These are phyloP conservation scores for Peniophora sp. DNA, from an alignment of 1,284 basidiomycete species.

Conservation along the genomic window DNA sequence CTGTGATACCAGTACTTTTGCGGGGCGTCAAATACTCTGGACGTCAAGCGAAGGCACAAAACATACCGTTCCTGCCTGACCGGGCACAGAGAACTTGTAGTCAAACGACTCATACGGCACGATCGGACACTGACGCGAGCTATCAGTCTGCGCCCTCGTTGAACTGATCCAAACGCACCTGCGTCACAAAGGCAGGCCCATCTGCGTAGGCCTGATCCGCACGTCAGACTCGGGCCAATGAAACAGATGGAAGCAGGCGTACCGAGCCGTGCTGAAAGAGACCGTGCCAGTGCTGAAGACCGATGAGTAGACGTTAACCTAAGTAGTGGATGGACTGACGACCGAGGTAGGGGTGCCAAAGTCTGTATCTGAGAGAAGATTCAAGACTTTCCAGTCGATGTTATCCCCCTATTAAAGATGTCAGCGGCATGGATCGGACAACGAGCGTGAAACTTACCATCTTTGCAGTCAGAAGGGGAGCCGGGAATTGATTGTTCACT, in stretches of 20 bases:
- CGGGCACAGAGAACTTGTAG: conserved; percentile 27
- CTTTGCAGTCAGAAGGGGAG: conserved; percentile 11
- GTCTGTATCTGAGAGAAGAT: conserved; percentile 17
- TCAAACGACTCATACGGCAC: conserved; percentile 35
- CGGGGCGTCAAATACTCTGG: not conserved
- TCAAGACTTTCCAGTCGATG: conserved; percentile 16
- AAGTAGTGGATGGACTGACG: conserved; percentile 6
- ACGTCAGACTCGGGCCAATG: too few relatives aligned
- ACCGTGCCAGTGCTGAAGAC: conserved; percentile 25
- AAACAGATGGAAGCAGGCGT: not conserved
- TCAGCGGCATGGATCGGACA: not conserved
- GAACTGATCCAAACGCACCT: conserved; percentile 20
- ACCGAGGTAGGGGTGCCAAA: conserved; percentile 15
- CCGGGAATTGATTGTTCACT: conserved; percentile 12
- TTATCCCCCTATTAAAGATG: not conserved
- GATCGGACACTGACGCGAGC: conserved; percentile 37
- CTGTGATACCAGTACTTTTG: conserved; percentile 18
- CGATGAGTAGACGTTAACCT: not conserved
- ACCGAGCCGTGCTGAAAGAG: conserved; percentile 18
- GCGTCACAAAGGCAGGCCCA: conserved; percentile 34
- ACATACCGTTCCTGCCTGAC: conserved; percentile 20
- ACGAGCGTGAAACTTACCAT: conserved; percentile 5
- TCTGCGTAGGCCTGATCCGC: conserved; percentile 18
- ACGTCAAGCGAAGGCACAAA: too few relatives aligned
- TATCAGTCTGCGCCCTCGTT: too few relatives aligned